Conservation (phyloP, 1,139 yeast genomes). For the Taphrina pruni region DNA sequence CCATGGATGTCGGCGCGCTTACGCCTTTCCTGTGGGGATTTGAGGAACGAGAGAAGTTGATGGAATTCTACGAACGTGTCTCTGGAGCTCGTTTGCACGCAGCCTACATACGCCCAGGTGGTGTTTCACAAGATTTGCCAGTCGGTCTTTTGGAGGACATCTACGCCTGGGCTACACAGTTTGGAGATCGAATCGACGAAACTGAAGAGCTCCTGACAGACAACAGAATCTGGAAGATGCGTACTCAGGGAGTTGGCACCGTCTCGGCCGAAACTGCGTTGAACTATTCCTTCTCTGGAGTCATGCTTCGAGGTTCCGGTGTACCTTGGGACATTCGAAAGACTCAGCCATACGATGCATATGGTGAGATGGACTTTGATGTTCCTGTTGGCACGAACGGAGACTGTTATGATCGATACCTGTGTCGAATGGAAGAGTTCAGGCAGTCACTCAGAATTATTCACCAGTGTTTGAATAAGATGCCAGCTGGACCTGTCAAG, state of each 20-base stretch:
- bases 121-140: constrained; percentile 87
- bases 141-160: constrained; percentile 86
- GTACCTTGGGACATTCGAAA: constrained; percentile 85
- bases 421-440: constrained; percentile 88
- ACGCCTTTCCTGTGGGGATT: constrained; percentile 95
- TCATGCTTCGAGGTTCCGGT: constrained; percentile 91
- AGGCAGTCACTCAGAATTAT: constrained; percentile 88
- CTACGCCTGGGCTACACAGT: constrained; percentile 96
- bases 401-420: constrained; percentile 89
- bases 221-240: constrained; percentile 90
- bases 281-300: constrained; percentile 81
- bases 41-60: constrained; percentile 89
- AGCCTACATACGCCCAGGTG: constrained; percentile 91
- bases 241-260: constrained; percentile 80
- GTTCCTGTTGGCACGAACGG: constrained; percentile 86
- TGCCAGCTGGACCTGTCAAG: constrained; percentile 92
- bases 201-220: constrained; percentile 88
- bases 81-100: constrained; percentile 89
- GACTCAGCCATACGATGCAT: constrained; percentile 89
- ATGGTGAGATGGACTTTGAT: constrained; percentile 83
- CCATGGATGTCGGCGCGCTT: constrained; percentile 94
- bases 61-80: constrained; percentile 92
- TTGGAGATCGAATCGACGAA: constrained; percentile 91
- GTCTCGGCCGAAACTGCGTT: constrained; percentile 87
- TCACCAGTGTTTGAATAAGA: constrained; percentile 86